A percentile compares a stretch with the other conserved stretches of the same genome.
These are phyloP conservation scores for Suillus subaureus DNA, from an alignment of 768 basidiomycete genomes.

Conservation along the genomic window DNA sequence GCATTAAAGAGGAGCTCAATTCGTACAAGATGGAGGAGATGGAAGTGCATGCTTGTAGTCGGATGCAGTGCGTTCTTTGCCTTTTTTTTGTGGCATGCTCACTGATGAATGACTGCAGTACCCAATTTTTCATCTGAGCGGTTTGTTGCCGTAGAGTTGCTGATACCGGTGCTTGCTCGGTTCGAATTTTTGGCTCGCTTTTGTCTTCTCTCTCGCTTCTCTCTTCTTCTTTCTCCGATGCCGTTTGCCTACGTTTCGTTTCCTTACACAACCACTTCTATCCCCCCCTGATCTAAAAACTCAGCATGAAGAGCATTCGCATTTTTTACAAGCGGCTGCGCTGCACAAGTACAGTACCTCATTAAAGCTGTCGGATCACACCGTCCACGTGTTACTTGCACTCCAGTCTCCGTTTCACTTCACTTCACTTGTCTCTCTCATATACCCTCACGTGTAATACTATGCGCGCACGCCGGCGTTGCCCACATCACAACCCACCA, in stretches of 20 bases:
- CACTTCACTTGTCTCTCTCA: conserved; percentile 27
- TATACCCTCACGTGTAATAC: conserved; percentile 43
- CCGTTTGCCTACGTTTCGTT: conserved; percentile 1
- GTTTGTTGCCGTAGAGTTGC: conserved; percentile 3
- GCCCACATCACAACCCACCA: conserved; percentile 9
- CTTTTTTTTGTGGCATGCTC: not conserved
- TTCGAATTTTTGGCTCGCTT: conserved; percentile 9
- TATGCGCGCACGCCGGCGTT: conserved; percentile 25
- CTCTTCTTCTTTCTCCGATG: not conserved
- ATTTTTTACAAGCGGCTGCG: conserved; percentile 19
- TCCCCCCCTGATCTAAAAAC: conserved; percentile 15
- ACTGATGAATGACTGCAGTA: conserved; percentile 44
- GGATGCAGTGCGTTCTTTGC: conserved; percentile 72
- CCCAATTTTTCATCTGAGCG: conserved; percentile 83
- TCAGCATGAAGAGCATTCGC: conserved; percentile 16
- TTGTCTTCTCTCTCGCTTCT: not conserved
- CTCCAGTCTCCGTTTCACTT: conserved; percentile 13
- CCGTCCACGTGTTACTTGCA: conserved; percentile 6
- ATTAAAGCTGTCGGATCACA: conserved; percentile 29
- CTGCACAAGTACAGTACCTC: conserved; percentile 23
- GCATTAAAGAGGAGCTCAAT: conserved; percentile 98
- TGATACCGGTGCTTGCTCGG: conserved; percentile 5
- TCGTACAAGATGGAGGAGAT: conserved; percentile 99
- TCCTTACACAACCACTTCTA: conserved; percentile 10
- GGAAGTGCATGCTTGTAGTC: conserved; percentile 94